A percentile compares a stretch with the other conserved stretches of the same genome.
These are phyloP conservation scores for Globisporangium camurandrum DNA, from an alignment of 352 stramenopile species.

Conservation along the genomic window DNA sequence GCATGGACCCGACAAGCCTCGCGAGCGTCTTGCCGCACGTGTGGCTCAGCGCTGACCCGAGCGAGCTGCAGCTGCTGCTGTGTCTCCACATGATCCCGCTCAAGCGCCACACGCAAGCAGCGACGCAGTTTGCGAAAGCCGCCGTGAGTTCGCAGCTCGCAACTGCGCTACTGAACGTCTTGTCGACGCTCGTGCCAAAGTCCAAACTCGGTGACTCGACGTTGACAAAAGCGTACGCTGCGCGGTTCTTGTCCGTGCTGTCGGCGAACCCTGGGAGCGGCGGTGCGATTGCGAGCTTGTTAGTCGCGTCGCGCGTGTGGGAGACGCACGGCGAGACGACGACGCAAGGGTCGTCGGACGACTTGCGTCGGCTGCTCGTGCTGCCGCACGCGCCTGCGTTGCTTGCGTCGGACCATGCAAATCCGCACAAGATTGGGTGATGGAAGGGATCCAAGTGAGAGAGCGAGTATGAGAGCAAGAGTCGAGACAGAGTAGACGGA, in stretches of 20 bases:
- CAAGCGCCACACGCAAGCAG: constrained; percentile 80
- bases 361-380: constrained; percentile 68
- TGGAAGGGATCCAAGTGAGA: background rate
- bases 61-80: constrained; percentile 74
- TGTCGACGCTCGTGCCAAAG: constrained; percentile 75
- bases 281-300: constrained; percentile 69
- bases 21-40: constrained; percentile 65
- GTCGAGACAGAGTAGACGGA: too few species aligned
- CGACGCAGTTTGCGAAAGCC: constrained; percentile 78
- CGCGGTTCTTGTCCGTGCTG: constrained; percentile 73
- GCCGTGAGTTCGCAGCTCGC: constrained; percentile 73
- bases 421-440: constrained; percentile 81
- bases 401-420: constrained; percentile 73
- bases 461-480: background rate
- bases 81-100: constrained; percentile 86
- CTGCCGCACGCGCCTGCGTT: constrained; percentile 63
- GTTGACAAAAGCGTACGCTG: constrained; percentile 76
- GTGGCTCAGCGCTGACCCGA: constrained; percentile 62
- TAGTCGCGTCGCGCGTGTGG: constrained; percentile 75
- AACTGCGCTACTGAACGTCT: constrained; percentile 70
- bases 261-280: constrained; percentile 81
- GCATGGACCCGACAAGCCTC: constrained; percentile 74
- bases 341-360: constrained; percentile 70
- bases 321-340: constrained; percentile 79
- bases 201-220: constrained; percentile 73